phyloP scores from a whole-genome alignment of 1,139 yeast genomes.

The Arxiozyma heterogenica region DNA sequence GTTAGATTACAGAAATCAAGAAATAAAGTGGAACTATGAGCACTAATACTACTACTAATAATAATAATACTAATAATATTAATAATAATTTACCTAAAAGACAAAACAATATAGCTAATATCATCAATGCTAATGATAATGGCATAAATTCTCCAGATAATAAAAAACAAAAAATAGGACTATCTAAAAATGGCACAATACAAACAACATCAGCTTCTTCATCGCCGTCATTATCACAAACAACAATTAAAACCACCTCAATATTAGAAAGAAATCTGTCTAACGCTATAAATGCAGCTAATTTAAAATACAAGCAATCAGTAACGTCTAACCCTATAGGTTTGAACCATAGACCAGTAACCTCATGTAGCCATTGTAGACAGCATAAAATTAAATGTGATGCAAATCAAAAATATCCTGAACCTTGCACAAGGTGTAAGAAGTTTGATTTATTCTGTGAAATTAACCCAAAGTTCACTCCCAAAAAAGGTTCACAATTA shows the following conservation, averaged over 20 bases:
- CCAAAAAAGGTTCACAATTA: conserved; percentile 84
- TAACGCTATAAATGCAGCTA: background rate
- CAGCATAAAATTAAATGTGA: conserved; percentile 92
- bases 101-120: background rate
- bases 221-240: too few species aligned
- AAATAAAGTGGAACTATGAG: background rate
- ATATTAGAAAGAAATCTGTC: background rate
- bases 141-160: background rate
- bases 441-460: conserved; percentile 74
- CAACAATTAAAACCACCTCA: background rate
- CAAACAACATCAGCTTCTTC: background rate
- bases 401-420: conserved; percentile 76
- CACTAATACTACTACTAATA: background rate
- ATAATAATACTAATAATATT: too few species aligned
- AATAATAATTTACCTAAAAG: background rate
- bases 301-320: conserved; percentile 12
- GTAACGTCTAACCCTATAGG: background rate
- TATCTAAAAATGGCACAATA: background rate
- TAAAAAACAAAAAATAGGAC: background rate
- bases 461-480: conserved; percentile 85
- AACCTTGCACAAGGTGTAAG: conserved; percentile 75
- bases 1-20: background rate
- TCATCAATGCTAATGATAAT: background rate
- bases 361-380: conserved; percentile 89
- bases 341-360: conserved; percentile 70